phyloP scores from a whole-genome alignment of 1,284 basidiomycete species.

The Xerocomus amazonicus region DNA sequence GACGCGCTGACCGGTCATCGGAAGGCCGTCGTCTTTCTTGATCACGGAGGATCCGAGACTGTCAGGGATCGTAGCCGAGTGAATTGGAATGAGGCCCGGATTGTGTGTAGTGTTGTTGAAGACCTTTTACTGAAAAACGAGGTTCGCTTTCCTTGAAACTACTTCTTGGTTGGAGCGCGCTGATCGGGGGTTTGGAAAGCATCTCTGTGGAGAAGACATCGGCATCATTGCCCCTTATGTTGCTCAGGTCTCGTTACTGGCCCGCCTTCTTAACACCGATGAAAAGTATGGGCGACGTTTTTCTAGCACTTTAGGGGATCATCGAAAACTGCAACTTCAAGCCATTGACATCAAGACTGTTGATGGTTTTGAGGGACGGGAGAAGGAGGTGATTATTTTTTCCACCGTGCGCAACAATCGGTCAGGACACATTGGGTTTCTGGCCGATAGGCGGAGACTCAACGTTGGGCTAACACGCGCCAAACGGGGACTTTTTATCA shows the following conservation, averaged over 20 bases:
- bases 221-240: slow-evolving; percentile 87
- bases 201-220: slow-evolving; percentile 68
- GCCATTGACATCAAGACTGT: slow-evolving; percentile 84
- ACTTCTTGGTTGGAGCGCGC: slow-evolving; percentile 7
- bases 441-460: slow-evolving; percentile 82
- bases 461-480: slow-evolving; percentile 89
- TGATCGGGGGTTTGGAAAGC: slow-evolving; percentile 39
- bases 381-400: slow-evolving; percentile 90
- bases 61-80: slow-evolving; percentile 64
- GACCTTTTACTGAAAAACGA: slow-evolving; percentile 74
- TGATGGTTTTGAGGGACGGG: slow-evolving; percentile 91
- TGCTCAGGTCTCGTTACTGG: slow-evolving; percentile 73
- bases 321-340: slow-evolving; percentile 59
- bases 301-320: slow-evolving; percentile 53
- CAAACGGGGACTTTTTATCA: slow-evolving; percentile 76
- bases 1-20: slow-evolving; percentile 34
- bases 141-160: slow-evolving; percentile 39
- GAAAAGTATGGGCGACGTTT: slow-evolving; percentile 51
- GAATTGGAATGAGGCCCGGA: slow-evolving; percentile 72
- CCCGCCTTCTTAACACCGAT: slow-evolving; percentile 58
- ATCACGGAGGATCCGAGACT: slow-evolving; percentile 69
- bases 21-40: slow-evolving; percentile 71
- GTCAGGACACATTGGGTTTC: slow-evolving; percentile 76
- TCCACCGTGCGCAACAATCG: slow-evolving; percentile 84
- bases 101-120: slow-evolving; percentile 75